Conservation (phyloP, 2,329 filamentous ascomycete genomes). For the Zymoseptoria pseudotritici region DNA sequence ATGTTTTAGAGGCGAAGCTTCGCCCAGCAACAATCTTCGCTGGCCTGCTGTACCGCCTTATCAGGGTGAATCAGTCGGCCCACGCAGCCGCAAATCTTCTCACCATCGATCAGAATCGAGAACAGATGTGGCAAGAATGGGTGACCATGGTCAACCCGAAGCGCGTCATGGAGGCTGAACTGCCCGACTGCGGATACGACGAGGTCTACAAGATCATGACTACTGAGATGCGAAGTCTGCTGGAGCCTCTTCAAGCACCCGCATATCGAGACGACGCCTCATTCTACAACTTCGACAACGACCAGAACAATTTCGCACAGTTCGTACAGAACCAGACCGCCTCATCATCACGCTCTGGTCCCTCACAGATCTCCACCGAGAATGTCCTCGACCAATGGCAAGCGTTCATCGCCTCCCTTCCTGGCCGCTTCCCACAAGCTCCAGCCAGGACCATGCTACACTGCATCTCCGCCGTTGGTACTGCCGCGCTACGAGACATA, state of each 20-base stretch:
- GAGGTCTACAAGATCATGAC: constrained; percentile 50
- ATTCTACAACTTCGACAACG: constrained; percentile 36
- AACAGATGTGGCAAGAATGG: constrained; percentile 95
- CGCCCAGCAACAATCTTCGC: constrained; percentile 84
- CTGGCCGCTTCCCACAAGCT: constrained; percentile 65
- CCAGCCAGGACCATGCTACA: constrained; percentile 66
- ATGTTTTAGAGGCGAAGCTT: constrained; percentile 81
- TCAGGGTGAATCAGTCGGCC: constrained; percentile 86
- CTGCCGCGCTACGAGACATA: constrained; percentile 71
- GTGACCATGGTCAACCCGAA: constrained; percentile 54
- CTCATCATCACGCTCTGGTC: constrained; percentile 16
- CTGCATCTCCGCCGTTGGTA: constrained; percentile 68
- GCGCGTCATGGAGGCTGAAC: constrained; percentile 49
- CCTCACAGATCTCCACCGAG: constrained; percentile 38
- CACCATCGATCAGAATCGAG: constrained; percentile 77
- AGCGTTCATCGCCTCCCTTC: constrained; percentile 61
- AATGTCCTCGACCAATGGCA: constrained; percentile 76
- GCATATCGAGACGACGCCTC: constrained; percentile 31
- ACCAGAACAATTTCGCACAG: constrained; percentile 35
- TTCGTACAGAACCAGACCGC: constrained; percentile 30
- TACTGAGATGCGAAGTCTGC: constrained; percentile 59
- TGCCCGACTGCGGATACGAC: constrained; percentile 48
- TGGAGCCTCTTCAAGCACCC: constrained; percentile 56
- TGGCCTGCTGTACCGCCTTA: constrained; percentile 73
- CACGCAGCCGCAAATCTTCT: constrained; percentile 92